phyloP scores from a whole-genome alignment of 306 rosid species.

The Vigna radiata region DNA sequence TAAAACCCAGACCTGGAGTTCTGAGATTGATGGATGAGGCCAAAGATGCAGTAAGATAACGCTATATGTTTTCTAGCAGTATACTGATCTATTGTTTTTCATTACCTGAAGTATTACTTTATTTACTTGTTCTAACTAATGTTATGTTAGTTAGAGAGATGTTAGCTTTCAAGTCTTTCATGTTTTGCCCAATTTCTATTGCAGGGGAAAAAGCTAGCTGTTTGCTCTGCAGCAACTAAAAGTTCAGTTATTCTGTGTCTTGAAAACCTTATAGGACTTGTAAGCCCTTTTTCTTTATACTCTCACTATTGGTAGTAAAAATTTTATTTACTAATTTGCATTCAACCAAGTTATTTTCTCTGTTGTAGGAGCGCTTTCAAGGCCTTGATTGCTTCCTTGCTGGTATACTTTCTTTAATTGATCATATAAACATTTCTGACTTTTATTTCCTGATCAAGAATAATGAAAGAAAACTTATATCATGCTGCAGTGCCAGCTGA shows the following conservation, averaged over 20 bases:
- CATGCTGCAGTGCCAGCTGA: neutral
- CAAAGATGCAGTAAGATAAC: constrained; percentile 82
- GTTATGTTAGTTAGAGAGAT: constrained; percentile 21
- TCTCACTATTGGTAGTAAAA: constrained; percentile 15
- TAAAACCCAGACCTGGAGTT: constrained; percentile 95
- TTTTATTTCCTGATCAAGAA: constrained; percentile 16
- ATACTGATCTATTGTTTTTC: constrained; percentile 27
- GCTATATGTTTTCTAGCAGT: constrained; percentile 21
- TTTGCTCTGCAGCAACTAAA: constrained; percentile 98
- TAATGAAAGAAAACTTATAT: constrained; percentile 4
- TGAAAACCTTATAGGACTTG: constrained; percentile 86
- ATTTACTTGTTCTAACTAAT: constrained; percentile 5
- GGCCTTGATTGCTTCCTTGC: constrained; percentile 99
- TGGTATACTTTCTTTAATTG: constrained; percentile 57
- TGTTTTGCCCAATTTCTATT: constrained; percentile 32
- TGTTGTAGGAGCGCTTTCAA: constrained; percentile 86
- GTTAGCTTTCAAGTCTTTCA: constrained; percentile 17
- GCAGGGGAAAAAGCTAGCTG: constrained; percentile 87
- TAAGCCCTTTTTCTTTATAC: constrained; percentile 48
- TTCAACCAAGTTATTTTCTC: constrained; percentile 37
- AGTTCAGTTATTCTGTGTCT: constrained; percentile 92
- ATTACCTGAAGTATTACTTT: constrained; percentile 27
- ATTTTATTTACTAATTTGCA: neutral
- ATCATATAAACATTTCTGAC: constrained; percentile 33
- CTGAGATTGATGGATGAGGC: constrained; percentile 92